Conservation (phyloP, 768 basidiomycete species). For the Mycena latifolia region DNA sequence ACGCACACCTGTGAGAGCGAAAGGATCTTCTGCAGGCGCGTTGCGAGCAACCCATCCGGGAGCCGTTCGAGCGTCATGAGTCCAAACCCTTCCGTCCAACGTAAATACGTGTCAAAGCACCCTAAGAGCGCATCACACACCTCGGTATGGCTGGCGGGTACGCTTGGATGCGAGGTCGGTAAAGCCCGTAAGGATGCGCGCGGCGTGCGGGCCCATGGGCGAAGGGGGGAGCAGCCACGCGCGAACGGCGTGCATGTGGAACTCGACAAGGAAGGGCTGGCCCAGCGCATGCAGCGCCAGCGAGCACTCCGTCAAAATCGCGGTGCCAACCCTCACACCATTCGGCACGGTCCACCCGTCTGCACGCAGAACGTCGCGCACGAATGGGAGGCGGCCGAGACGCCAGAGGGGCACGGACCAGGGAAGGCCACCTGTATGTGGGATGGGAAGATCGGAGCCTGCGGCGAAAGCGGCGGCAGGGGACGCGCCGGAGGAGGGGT, state of each 20-base stretch:
- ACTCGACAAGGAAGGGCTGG: conserved; percentile 24
- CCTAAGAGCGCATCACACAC: neutral
- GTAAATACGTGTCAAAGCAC: neutral
- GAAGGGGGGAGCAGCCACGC: neutral
- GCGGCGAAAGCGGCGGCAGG: conserved; percentile 27
- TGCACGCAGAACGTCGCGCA: neutral
- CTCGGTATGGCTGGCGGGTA: conserved; percentile 6
- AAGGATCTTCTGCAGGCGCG: conserved; percentile 20
- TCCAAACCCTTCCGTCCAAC: neutral
- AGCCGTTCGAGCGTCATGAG: conserved; percentile 27
- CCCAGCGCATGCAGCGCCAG: conserved; percentile 21
- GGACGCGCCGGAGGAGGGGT: conserved; percentile 8
- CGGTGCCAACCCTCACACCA: too few relatives aligned
- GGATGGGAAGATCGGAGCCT: conserved; percentile 31
- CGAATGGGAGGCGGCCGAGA: neutral
- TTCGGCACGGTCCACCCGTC: neutral
- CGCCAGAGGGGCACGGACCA: conserved; percentile 26
- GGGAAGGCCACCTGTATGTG: conserved; percentile 18
- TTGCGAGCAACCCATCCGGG: conserved; percentile 4
- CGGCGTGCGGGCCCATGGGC: neutral
- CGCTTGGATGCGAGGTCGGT: neutral
- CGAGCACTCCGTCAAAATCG: neutral
- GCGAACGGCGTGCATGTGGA: conserved; percentile 11
- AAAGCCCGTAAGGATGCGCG: conserved; percentile 16
- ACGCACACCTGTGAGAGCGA: neutral